Conservation (phyloP, 2,329 filamentous ascomycete genomes). For the Bipolaris gigantea region DNA sequence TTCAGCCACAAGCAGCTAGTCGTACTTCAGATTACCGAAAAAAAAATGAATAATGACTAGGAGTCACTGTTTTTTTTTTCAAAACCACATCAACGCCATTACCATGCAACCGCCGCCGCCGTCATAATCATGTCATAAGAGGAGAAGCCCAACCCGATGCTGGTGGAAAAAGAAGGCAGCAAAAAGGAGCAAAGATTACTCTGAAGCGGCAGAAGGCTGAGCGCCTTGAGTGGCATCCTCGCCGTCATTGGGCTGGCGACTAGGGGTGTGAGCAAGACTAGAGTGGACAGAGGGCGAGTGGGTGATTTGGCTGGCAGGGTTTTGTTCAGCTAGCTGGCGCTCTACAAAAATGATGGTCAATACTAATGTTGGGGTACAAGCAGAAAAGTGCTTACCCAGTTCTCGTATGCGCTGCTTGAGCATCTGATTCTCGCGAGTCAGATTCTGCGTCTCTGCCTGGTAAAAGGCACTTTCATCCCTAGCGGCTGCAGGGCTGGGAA, state of each 20-base stretch:
- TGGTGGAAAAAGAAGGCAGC: neutral
- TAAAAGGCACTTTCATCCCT: constrained; percentile 78
- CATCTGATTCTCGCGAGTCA: constrained; percentile 82
- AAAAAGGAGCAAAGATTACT: neutral
- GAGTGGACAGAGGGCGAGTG: constrained; percentile 37
- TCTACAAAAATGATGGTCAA: constrained; percentile 27
- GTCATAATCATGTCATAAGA: neutral
- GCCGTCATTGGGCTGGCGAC: constrained; percentile 16
- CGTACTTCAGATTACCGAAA: too few relatives aligned
- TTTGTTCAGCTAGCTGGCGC: constrained; percentile 39
- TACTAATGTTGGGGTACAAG: neutral
- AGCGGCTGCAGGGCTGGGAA: constrained; percentile 51
- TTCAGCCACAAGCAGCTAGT: too few relatives aligned
- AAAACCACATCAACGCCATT: neutral
- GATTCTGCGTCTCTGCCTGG: constrained; percentile 77
- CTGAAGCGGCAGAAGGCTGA: constrained; percentile 5
- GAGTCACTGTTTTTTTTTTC: neutral
- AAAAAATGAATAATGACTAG: neutral
- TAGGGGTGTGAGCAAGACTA: constrained; percentile 28
- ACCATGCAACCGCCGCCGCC: neutral
- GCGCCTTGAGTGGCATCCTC: neutral
- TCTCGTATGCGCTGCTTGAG: constrained; percentile 73
- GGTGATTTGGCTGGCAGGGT: constrained; percentile 35
- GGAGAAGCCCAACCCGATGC: neutral
- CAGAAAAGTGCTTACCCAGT: constrained; percentile 55